Evolutionary conservation across 2,329 filamentous ascomycete species (phyloP), one percentile per base, ranked within the genome.

Genomic region (Aspergillus pseudoterreus): DNA sequence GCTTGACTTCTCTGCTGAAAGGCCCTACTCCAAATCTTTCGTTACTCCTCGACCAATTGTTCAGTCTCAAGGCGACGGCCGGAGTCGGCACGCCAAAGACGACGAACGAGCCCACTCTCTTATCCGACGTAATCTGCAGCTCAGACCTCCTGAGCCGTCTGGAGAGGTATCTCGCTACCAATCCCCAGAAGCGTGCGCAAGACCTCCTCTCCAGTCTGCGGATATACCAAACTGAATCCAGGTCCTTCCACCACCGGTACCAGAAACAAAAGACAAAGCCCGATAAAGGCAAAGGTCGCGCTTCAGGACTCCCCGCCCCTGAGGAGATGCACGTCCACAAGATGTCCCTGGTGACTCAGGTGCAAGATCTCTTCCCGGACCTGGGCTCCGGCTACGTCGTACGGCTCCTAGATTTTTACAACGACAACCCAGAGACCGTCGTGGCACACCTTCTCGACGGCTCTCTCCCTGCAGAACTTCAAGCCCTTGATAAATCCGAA

Each of bases 321-420:
- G 72, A 70, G 8, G 75, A 79, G 41, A 75, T 92, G 32, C 89
- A 94, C 63, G 75, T 92, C 19, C 90, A 96, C 69, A 85, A 80
- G 39, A 87, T 95, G 82, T 92, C 87, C 61, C 82, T 92, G 45
- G 84, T 97, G 47, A 87, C 87, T 0, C 90, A 95, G 67, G 80
- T 99, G n/a, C 91, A 96, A 65, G 92, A 99, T 65, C 77, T 97
- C 0, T 96, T 97, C 64, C 90, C 92, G 0, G 84, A 95, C 56
- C 76, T 97, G 9, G 91, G 92, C 4, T 86, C 88, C 4, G 88
- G 81, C 0, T 97, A 96, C 65, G 77, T 97, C 14, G 79, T 88
- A 15, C 87, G 82, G 61, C 78, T 95, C 9, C 78, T 96, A 21
- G 87, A 92, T 61, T 84, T 89, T 65, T 96, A 94, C 66, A 73